These are phyloP conservation scores for Coemansia sp. DNA, from an alignment of 192 early-diverging fungal species.

Conservation along the genomic window DNA sequence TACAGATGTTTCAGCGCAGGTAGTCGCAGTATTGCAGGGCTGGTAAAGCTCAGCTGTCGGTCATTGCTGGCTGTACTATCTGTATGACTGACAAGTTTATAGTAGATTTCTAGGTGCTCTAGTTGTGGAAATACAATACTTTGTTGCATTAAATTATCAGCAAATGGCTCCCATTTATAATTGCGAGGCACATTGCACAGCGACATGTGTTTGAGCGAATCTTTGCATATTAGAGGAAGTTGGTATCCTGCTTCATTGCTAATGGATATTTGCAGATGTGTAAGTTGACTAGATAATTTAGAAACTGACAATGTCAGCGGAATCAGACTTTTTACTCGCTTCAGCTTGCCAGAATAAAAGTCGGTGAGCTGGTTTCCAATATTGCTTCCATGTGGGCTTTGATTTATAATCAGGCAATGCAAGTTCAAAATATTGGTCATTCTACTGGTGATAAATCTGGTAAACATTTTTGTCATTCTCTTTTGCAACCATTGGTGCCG, in stretches of 20 bases:
- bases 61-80: background rate
- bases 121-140: constrained; percentile 5
- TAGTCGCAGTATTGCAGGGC: background rate
- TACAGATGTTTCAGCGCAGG: constrained; percentile 2
- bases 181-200: constrained; percentile 10
- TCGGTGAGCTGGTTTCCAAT: constrained; percentile 6
- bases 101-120: constrained; percentile 9
- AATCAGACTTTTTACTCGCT: constrained; percentile 4
- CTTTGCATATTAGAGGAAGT: background rate
- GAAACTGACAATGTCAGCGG: background rate
- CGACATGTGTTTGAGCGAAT: constrained; percentile 7
- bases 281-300: background rate
- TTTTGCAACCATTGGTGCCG: background rate
- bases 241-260: background rate
- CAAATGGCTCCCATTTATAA: constrained; percentile 5
- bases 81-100: background rate
- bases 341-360: constrained; percentile 5
- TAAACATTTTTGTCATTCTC: background rate
- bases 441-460: background rate
- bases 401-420: constrained; percentile 7
- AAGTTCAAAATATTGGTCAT: constrained; percentile 3
- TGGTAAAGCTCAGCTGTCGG: background rate
- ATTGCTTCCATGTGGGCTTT: background rate
- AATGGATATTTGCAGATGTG: constrained; percentile 8
- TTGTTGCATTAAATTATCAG: background rate